phyloP scores from a whole-genome alignment of 768 basidiomycete species.

The Candolleomyces efflorescens region DNA sequence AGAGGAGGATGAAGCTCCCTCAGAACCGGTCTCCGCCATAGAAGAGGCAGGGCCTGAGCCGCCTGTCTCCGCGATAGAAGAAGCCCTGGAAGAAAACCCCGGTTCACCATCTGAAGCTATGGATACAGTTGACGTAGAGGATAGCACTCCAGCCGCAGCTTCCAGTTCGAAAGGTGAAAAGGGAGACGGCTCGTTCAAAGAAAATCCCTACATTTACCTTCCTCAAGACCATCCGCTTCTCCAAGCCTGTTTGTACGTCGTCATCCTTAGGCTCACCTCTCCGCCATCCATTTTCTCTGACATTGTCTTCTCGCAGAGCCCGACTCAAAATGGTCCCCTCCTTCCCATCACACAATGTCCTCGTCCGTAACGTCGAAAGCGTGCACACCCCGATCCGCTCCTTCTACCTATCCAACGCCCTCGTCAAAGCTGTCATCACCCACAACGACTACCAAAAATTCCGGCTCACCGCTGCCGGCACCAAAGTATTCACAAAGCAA shows the following conservation, averaged over 20 bases:
- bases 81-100: neutral
- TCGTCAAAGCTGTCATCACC: constrained; percentile 75
- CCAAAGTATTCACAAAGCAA: constrained; percentile 89
- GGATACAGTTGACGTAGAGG: too few species aligned
- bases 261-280: neutral
- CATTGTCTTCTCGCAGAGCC: constrained; percentile 39
- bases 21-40: too few species aligned
- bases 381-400: constrained; percentile 57
- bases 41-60: too few species aligned
- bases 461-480: constrained; percentile 88
- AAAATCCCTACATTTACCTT: constrained; percentile 89
- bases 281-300: neutral
- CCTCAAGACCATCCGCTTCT: constrained; percentile 67
- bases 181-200: constrained; percentile 52
- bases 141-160: neutral
- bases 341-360: constrained; percentile 75
- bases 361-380: constrained; percentile 82
- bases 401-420: constrained; percentile 83
- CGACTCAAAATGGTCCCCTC: constrained; percentile 60
- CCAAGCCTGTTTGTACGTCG: constrained; percentile 58
- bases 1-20: too few species aligned
- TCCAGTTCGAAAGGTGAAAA: constrained; percentile 23
- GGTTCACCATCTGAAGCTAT: too few species aligned
- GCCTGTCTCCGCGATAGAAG: too few species aligned
- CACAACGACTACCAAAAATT: constrained; percentile 83